phyloP scores from a whole-genome alignment of 139 green algal genomes.

The Trebouxia sp. region DNA sequence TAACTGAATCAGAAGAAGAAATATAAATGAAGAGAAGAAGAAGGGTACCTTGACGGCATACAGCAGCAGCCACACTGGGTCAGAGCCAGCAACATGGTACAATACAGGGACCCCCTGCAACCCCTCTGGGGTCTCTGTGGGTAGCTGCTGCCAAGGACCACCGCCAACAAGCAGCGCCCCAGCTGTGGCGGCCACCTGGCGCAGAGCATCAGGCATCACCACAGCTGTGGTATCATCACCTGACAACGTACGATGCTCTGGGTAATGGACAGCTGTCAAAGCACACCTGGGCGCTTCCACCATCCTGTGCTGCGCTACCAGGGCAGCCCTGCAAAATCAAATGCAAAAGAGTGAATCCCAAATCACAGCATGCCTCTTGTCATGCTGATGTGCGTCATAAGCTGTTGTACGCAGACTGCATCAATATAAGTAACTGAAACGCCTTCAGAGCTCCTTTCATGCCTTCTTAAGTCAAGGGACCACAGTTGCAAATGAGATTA shows the following conservation, averaged over 20 bases:
- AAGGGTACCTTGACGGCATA: conserved; percentile 37
- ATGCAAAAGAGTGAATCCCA: background rate
- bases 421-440: too few relatives aligned
- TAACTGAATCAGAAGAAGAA: too few relatives aligned
- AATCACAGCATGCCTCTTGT: too few relatives aligned
- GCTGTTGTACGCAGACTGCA: too few relatives aligned
- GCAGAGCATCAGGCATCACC: conserved; percentile 8
- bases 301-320: conserved; percentile 32
- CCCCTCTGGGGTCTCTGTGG: background rate
- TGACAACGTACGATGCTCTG: conserved; percentile 43
- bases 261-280: conserved; percentile 50
- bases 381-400: too few relatives aligned
- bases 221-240: background rate
- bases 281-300: conserved; percentile 46
- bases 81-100: conserved; percentile 43
- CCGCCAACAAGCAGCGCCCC: background rate
- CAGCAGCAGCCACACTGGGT: conserved; percentile 62
- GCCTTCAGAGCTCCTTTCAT: too few relatives aligned
- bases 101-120: background rate
- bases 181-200: background rate
- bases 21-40: too few relatives aligned
- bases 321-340: background rate
- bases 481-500: too few relatives aligned
- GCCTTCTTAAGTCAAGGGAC: too few relatives aligned
- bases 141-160: background rate